These are phyloP conservation scores for Malania oleifera DNA, from an alignment of 164 flowering plant genomes.

Conservation along the genomic window DNA sequence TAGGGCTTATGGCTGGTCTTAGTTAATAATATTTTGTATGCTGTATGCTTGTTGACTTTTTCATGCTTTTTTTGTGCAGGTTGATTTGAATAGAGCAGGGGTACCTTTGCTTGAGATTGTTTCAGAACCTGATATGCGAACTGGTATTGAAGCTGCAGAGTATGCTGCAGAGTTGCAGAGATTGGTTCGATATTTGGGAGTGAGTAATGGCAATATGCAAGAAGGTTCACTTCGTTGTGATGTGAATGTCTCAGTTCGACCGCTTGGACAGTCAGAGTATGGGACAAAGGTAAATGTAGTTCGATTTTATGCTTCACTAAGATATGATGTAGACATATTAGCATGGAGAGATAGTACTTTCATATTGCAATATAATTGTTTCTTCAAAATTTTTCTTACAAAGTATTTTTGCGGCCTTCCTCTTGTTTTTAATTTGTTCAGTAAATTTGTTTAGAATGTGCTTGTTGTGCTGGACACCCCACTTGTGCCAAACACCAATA, in stretches of 20 bases:
- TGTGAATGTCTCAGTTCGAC: slow-evolving; percentile 87
- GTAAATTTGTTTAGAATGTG: no score
- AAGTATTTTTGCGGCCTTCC: no score
- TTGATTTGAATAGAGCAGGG: slow-evolving; percentile 94
- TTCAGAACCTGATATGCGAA: slow-evolving; percentile 94
- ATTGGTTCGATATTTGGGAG: slow-evolving; percentile 81
- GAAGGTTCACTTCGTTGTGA: slow-evolving; percentile 97
- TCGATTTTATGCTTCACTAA: not conserved
- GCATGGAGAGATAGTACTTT: not conserved
- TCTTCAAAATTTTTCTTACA: no score
- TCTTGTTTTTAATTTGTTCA: no score
- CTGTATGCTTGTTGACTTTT: not conserved
- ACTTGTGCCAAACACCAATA: no score
- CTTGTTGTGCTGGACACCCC: no score
- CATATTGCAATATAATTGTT: no score
- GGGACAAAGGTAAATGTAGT: slow-evolving; percentile 72
- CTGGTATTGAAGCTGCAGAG: slow-evolving; percentile 87
- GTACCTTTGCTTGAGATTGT: slow-evolving; percentile 97
- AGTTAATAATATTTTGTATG: not conserved
- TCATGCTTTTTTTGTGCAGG: slow-evolving; percentile 41
- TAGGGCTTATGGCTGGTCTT: not conserved
- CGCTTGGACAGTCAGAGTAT: slow-evolving; percentile 67
- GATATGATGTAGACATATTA: no score
- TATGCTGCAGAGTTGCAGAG: slow-evolving; percentile 92
- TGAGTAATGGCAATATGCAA: slow-evolving; percentile 95